Base-by-base conservation (phyloP, 1,284 basidiomycete genomes). In the Meripilus lineatus region DNA sequence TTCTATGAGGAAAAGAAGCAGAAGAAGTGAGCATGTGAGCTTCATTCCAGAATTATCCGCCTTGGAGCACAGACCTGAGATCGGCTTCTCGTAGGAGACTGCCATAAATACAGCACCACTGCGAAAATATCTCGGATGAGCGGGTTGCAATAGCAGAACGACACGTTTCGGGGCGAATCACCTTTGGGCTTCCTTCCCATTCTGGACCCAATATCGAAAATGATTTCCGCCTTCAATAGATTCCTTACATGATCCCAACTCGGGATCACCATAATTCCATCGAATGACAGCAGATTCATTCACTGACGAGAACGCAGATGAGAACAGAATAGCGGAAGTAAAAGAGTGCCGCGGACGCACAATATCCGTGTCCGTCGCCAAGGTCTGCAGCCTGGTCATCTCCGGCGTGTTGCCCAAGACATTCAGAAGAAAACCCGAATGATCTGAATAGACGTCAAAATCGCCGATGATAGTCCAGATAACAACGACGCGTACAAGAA, bases 161-260 rank as follows among this genome's bases (percentile, higher is more conserved):
- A 32, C 13, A 40, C 57, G 18, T 35, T 6, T 4, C 4, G 14
- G 21, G 28, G 32, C 13, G 17, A 32, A 70, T 36, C 36, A 76
- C 72, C 74, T 85, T 51, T 88, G 71, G 2, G 69, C 78, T 7
- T 66, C 49, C 3, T 70, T 64, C 0, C 84, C 87, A 48, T 87
- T 72, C 64, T 96, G 93, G 1, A 75, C 63, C 89, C 90, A 98
- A 64, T 93, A 94, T 21, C 94, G 79, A 61, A 94, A 82, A 59
- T 98, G 94, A 56, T 89, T 80, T 4, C 94, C 94, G 10, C 94
- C 94, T 49, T 88, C 57, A 39, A 96, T 76, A 2, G 89, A 89
- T 65, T 98, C 92, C 52, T 74, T 70, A 61, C 91, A 93, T 1
- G 89, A 79, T 0, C 92, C 92, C 14, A 92, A 62, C 44, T 79